These are phyloP conservation scores for Colletotrichum sp. DNA, from an alignment of 2,329 filamentous ascomycete species.

Conservation along the genomic window DNA sequence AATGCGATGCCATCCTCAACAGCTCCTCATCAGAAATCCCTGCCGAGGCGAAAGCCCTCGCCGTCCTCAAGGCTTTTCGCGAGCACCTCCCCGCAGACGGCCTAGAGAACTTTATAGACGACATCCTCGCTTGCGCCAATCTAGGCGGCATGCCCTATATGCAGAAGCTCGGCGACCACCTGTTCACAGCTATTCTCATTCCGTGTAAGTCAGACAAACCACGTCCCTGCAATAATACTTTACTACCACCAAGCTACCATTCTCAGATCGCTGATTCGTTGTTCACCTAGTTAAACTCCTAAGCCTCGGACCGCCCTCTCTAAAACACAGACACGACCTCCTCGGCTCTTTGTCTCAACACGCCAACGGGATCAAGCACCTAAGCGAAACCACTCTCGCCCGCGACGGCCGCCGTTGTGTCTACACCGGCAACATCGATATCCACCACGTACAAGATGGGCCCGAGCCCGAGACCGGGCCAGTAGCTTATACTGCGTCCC, in stretches of 20 bases:
- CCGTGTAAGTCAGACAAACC: background rate
- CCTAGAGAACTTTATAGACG: background rate
- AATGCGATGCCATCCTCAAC: background rate
- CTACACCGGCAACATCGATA: background rate
- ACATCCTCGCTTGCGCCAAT: background rate
- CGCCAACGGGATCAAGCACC: background rate
- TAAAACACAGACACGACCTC: background rate
- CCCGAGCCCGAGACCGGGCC: background rate
- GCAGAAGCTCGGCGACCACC: background rate
- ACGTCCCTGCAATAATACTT: background rate
- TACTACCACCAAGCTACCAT: background rate
- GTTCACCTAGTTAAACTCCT: background rate
- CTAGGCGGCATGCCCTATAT: background rate
- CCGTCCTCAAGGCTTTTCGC: background rate
- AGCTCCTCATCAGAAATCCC: background rate
- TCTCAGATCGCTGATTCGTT: background rate
- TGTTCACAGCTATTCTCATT: background rate
- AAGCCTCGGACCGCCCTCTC: background rate
- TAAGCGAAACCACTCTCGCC: background rate
- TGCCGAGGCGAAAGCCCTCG: background rate
- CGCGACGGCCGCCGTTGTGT: background rate
- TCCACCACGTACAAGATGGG: background rate
- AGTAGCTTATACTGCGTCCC: background rate
- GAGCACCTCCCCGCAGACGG: accelerated
- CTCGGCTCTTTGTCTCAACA: background rate